Base-by-base conservation (phyloP, 192 early-diverging fungal species). In the Physocladia obscura region DNA sequence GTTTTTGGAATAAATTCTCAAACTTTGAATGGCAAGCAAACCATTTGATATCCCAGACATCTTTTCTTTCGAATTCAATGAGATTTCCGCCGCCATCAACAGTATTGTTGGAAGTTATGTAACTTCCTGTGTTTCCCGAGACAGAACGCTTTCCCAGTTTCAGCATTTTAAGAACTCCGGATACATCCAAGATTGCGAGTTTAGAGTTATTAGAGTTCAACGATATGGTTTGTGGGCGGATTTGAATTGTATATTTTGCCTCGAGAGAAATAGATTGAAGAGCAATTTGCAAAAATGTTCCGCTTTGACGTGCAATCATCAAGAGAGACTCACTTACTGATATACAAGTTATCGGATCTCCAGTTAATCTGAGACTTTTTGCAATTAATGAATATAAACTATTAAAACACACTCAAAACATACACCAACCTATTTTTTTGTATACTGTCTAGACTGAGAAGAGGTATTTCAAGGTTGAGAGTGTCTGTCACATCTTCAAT, bases 31-130 rank as follows among this genome's bases (percentile, higher is more conserved):
- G 35, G 6, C 3, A 57, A 15, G 22, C 59, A 37, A 48, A 82
- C 85, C 86, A 85, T 44, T 75, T 57, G 21, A 87, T 38, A 64
- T 83, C 83, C 82, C 85, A 87, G 1, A 87, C 85, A 73, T 87
- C 85, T 51, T 83, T 83, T 31, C 83, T 64, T 69, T 87, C 82
- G 59, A 87, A 79, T 2, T 83, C 78, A 24, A 83, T 52, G 29
- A 87, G 38, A 19, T 61, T 76, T 24, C 82, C 82, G 4, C 57
- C 56, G 19, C 52, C 70, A 3, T 32, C 59, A 2, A 65, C 61
- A 36, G 36, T 31, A 1, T 3, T 21, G 17, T 27, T 36, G 2
- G 61, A 11, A 0, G 37, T 48, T 8, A 40, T 17, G 24, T 67
- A 21, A 30, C 49, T 68, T 37, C 40, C 69, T 6, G 47, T 51